A percentile compares a stretch with the other conserved stretches of the same genome.
Evolutionary conservation across 2,329 filamentous ascomycete genomes (phyloP).

Genomic region (Trichophyton simii): DNA sequence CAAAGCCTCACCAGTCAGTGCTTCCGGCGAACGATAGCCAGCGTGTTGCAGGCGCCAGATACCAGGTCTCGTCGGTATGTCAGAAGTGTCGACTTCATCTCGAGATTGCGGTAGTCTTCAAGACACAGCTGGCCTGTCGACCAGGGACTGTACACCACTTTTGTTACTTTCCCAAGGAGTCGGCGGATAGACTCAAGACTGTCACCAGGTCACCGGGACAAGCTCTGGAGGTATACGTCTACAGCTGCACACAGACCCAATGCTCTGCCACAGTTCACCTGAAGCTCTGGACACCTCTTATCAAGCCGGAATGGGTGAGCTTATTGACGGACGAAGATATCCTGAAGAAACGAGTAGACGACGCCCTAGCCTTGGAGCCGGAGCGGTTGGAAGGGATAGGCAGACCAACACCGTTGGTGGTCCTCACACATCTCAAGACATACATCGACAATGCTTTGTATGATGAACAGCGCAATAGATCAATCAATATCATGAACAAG

Average conservation of each 20-base stretch:
- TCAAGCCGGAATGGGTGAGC: constrained; percentile 37
- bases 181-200: constrained; percentile 12
- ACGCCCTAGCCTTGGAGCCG: constrained; percentile 39
- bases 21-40: constrained; percentile 30
- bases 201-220: constrained; percentile 20
- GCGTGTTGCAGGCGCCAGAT: constrained; percentile 23
- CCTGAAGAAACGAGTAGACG: constrained; percentile 43
- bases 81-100: constrained; percentile 50
- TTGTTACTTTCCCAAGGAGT: constrained; percentile 29
- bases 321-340: constrained; percentile 43
- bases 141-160: constrained; percentile 52
- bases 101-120: constrained; percentile 44
- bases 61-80: constrained; percentile 50
- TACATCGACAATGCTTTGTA: constrained; percentile 50
- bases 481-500: constrained; percentile 49
- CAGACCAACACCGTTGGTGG: constrained; percentile 41
- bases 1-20: constrained; percentile 44
- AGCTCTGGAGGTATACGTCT: constrained; percentile 36
- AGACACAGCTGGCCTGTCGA: constrained; percentile 31
- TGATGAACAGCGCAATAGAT: constrained; percentile 37
- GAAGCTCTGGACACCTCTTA: constrained; percentile 38
- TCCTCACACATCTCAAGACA: constrained; percentile 43
- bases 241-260: constrained; percentile 46
- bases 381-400: constrained; percentile 42
- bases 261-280: constrained; percentile 46